Base-by-base conservation (phyloP, 2,329 filamentous ascomycete genomes). In the Alternaria ventricosa region DNA sequence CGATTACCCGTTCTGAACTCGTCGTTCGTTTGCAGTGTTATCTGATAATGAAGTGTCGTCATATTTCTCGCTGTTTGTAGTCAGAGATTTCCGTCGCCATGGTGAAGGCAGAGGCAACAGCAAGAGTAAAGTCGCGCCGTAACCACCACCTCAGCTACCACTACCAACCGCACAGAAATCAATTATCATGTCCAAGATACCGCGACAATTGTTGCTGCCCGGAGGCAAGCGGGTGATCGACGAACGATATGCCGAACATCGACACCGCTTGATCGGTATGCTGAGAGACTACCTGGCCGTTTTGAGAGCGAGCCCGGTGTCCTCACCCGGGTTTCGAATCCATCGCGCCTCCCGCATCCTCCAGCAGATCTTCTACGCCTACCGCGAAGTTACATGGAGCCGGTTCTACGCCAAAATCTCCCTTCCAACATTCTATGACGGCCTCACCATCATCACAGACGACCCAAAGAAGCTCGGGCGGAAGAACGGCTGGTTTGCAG, bases 401-500 rank as follows among this genome's bases (percentile, higher is more conserved):
- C 30, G 49, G 15, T 51, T 51, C 18, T 51, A 28, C 27, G 18
- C 28, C 28, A 51, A 22, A 20, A 36, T 51, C 18, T 36, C 49
- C 12, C 49, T 51, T 23, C 12, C 49, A 13, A 51, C 49, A 23
- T 13, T 28, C 20, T 28, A 51, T 13, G 18, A 36, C 49, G 49
- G 49, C 18, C 28, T 51, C 11, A 46, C 46, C 27, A 15, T 53
- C 41, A 43, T 64, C n/a, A 46, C 30, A 10, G 36, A 60, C 10
- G 61, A 64, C 6, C 10, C 13, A 9, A 22, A 15, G 15, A 54
- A 45, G 41, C 12, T 20, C 12, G 49, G 28, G 1, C 36, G 57
- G 18, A 56, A 28, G 15, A 50, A 61, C 13, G 61, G 61, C 15
- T 61, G 46, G 33, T 64, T 60, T 28, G 44, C 46, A 43, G 25